These are phyloP conservation scores for Leavenworthia alabamica DNA, from an alignment of 345 rosid species.

Conservation along the genomic window DNA sequence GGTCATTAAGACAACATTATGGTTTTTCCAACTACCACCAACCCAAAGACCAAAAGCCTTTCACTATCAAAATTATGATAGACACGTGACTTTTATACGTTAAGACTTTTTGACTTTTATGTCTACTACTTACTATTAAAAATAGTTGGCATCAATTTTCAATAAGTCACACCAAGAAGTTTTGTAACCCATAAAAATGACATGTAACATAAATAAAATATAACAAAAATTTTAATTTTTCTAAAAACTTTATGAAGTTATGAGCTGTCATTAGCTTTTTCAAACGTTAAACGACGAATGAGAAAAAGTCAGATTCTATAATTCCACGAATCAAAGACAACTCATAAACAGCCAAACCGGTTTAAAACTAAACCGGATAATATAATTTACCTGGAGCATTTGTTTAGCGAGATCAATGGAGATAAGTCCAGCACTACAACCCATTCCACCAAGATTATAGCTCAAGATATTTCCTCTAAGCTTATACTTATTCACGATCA, in stretches of 20 bases:
- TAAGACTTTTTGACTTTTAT: slow-evolving; percentile 7
- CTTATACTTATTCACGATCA: slow-evolving; percentile 41
- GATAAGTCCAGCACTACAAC: slow-evolving; percentile 51
- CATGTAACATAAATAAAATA: background rate
- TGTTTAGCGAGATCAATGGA: slow-evolving; percentile 56
- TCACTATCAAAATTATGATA: slow-evolving; percentile 11
- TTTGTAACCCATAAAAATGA: slow-evolving; percentile 1
- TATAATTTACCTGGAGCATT: slow-evolving; percentile 40
- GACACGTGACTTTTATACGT: slow-evolving; percentile 17
- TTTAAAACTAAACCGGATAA: background rate
- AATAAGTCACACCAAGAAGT: background rate
- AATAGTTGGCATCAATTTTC: background rate
- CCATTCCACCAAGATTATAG: slow-evolving; percentile 61
- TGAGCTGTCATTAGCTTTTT: slow-evolving; percentile 23
- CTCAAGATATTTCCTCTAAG: slow-evolving; percentile 42
- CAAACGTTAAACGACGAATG: background rate
- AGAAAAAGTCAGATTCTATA: slow-evolving; percentile 9
- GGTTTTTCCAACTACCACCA: slow-evolving; percentile 20
- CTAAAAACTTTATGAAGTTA: background rate
- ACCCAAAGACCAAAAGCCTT: slow-evolving; percentile 17
- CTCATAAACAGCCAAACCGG: background rate
- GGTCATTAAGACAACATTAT: background rate
- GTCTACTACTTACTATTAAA: background rate
- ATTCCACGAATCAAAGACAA: background rate
- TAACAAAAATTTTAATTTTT: background rate